Percentiles rank a stretch among this genome's conserved stretches.
These are phyloP conservation scores for Sapria himalayana DNA, from an alignment of 345 rosid genomes.

Conservation along the genomic window DNA sequence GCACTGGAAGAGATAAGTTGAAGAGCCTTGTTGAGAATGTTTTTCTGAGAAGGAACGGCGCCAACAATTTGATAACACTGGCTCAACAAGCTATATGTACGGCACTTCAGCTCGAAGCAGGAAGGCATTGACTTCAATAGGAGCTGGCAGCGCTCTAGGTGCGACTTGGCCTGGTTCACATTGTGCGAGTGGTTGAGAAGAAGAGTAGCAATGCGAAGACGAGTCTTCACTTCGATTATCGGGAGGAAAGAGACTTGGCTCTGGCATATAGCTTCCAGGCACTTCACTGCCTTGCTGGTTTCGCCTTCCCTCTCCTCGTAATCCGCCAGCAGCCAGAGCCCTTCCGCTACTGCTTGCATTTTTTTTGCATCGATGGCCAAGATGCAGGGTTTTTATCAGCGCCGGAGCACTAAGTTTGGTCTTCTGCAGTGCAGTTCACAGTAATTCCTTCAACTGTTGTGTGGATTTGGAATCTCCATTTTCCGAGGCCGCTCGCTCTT, in stretches of 20 bases:
- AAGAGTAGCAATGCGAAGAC: slow-evolving; percentile 60
- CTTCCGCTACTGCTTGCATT: slow-evolving; percentile 80
- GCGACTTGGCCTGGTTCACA: slow-evolving; percentile 65
- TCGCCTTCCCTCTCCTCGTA: slow-evolving; percentile 51
- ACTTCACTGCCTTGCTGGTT: slow-evolving; percentile 54
- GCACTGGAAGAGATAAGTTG: slow-evolving; percentile 32
- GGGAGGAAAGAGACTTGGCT: slow-evolving; percentile 52
- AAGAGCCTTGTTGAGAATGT: slow-evolving; percentile 55
- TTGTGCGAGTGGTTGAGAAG: slow-evolving; percentile 78
- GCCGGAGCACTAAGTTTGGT: too few relatives aligned
- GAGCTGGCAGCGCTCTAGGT: slow-evolving; percentile 66
- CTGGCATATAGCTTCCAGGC: slow-evolving; percentile 85
- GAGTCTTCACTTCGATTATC: slow-evolving; percentile 66
- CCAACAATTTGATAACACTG: slow-evolving; percentile 83
- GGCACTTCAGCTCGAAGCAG: slow-evolving; percentile 67
- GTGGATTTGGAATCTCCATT: background rate
- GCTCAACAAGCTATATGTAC: slow-evolving; percentile 60
- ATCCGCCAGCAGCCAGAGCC: slow-evolving; percentile 84
- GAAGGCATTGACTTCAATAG: slow-evolving; percentile 68
- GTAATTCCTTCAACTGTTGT: background rate
- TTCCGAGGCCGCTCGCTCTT: too few relatives aligned
- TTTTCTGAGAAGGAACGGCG: slow-evolving; percentile 63
- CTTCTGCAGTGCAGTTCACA: background rate
- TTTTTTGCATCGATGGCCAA: background rate
- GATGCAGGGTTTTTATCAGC: background rate